phyloP scores from a whole-genome alignment of 2,329 filamentous ascomycete genomes.

The Botryotinia calthae region DNA sequence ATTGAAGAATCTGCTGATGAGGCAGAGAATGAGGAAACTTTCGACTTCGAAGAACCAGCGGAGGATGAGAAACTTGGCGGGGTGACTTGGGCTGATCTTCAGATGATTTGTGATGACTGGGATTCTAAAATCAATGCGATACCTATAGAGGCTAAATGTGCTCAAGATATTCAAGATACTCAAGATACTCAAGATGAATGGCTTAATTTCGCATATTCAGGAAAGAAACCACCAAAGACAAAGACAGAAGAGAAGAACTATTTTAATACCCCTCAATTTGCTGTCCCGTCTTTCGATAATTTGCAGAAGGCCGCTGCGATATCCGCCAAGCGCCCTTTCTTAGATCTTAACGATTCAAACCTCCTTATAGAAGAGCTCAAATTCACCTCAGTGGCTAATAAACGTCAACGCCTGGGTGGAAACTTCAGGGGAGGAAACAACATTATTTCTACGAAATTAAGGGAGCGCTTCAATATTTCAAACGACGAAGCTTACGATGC shows the following conservation, averaged over 20 bases:
- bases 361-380: conserved; percentile 79
- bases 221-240: conserved; percentile 65
- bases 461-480: conserved; percentile 87
- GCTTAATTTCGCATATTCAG: conserved; percentile 35
- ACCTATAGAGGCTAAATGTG: conserved; percentile 24
- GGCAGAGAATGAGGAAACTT: conserved; percentile 46
- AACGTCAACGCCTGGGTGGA: conserved; percentile 48
- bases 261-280: conserved; percentile 56
- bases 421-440: conserved; percentile 66
- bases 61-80: conserved; percentile 66
- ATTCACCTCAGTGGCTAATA: conserved; percentile 57
- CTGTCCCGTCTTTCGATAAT: conserved; percentile 73
- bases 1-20: conserved; percentile 43
- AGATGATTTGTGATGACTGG: conserved; percentile 86
- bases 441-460: conserved; percentile 69
- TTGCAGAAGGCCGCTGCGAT: conserved; percentile 71
- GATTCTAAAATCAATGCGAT: conserved; percentile 55
- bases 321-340: conserved; percentile 72
- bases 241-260: conserved; percentile 52
- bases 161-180: too few relatives aligned
- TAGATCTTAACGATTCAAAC: conserved; percentile 86
- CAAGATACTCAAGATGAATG: too few relatives aligned
- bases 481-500: conserved; percentile 96
- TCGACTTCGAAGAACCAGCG: conserved; percentile 53
- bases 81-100: conserved; percentile 75